Percentiles rank a stretch among this genome's conserved stretches.
Evolutionary conservation across 1,139 yeast species (phyloP).

Genomic region (Hyphopichia burtonii): DNA sequence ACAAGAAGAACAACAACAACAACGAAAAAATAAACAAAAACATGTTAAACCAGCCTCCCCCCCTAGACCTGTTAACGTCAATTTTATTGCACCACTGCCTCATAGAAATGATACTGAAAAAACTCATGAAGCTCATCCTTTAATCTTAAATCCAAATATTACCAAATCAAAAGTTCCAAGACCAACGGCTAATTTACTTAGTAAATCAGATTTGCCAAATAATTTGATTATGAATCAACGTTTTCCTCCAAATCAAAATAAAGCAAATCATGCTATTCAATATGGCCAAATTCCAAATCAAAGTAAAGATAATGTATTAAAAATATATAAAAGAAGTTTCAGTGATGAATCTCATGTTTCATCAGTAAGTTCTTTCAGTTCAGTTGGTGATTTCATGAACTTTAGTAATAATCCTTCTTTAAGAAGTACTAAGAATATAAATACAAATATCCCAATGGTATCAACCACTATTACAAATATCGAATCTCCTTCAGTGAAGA

Average conservation of each 20-base stretch:
- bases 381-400: constrained; percentile 33
- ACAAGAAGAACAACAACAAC: background rate
- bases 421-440: constrained; percentile 1
- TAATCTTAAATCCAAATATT: constrained; percentile 1
- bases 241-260: background rate
- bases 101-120: background rate
- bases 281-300: constrained; percentile 1
- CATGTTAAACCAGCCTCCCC: background rate
- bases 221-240: background rate
- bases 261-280: background rate
- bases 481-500: no score
- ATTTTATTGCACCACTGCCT: constrained; percentile 3
- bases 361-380: constrained; percentile 39
- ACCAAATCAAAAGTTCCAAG: background rate
- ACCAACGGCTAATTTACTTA: constrained; percentile 3
- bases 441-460: background rate
- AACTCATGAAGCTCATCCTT: constrained; percentile 1
- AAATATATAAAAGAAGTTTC: constrained; percentile 30
- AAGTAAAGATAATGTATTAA: constrained; percentile 6
- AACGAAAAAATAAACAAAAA: no score
- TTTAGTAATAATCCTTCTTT: constrained; percentile 6
- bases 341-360: constrained; percentile 42
- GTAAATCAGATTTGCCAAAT: background rate
- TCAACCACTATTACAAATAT: background rate
- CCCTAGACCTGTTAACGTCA: background rate